Conservation (phyloP, 345 rosid species). For the Eucalyptus guilfoylei region DNA sequence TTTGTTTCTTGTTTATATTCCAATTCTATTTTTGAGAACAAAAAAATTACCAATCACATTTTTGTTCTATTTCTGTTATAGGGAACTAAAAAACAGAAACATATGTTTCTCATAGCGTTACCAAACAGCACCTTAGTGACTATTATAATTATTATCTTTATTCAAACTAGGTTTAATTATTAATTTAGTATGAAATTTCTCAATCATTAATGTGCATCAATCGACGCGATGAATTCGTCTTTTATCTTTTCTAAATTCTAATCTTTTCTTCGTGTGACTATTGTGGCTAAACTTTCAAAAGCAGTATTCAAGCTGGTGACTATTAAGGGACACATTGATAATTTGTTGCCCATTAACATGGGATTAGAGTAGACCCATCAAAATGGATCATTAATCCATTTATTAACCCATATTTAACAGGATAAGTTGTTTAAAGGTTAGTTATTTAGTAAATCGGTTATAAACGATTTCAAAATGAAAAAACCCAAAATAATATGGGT, state of each 20-base stretch:
- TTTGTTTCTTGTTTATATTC: accelerated
- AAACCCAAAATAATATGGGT: too few relatives aligned
- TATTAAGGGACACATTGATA: not conserved
- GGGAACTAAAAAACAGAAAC: accelerated
- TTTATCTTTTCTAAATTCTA: too few relatives aligned
- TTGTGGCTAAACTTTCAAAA: not conserved
- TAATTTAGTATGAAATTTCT: not conserved
- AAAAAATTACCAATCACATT: too few relatives aligned
- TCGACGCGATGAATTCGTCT: not conserved
- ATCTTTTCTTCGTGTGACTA: not conserved
- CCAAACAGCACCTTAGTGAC: too few relatives aligned
- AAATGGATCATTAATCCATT: too few relatives aligned
- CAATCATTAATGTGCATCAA: not conserved
- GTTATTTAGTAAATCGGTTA: too few relatives aligned
- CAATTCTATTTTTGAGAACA: accelerated
- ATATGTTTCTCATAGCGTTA: accelerated
- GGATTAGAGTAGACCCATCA: not conserved
- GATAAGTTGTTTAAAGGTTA: too few relatives aligned
- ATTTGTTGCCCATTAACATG: not conserved
- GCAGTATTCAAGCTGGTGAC: not conserved
- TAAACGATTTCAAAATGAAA: too few relatives aligned
- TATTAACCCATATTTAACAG: too few relatives aligned
- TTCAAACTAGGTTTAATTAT: not conserved
- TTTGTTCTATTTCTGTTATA: accelerated
- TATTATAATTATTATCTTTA: not conserved